phyloP scores from a whole-genome alignment of 2,329 filamentous ascomycete genomes.

The Sporothrix globosa region DNA sequence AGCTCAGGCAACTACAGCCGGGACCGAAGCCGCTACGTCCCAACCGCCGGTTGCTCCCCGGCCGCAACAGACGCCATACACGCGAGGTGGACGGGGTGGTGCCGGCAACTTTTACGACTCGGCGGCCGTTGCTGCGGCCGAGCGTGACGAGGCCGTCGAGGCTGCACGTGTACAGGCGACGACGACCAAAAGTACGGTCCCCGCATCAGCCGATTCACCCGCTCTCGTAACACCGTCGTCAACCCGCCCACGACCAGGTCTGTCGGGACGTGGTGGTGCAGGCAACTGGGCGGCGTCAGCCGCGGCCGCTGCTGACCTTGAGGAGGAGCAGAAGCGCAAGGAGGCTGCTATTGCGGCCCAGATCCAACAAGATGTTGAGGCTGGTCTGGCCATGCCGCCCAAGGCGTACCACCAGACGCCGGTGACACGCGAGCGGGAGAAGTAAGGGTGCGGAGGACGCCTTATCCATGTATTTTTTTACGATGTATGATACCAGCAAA shows the following conservation, averaged over 20 bases:
- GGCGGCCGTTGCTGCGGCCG: constrained; percentile 42
- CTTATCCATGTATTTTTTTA: background rate
- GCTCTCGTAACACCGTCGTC: background rate
- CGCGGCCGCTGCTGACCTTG: constrained; percentile 39
- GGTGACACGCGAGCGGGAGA: constrained; percentile 28
- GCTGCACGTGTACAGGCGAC: constrained; percentile 39
- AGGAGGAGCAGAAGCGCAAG: constrained; percentile 42
- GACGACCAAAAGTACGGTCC: background rate
- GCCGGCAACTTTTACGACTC: constrained; percentile 62
- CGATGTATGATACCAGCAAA: constrained; percentile 25
- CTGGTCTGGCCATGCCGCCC: constrained; percentile 52
- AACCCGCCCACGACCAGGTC: constrained; percentile 37
- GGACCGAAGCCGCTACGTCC: background rate
- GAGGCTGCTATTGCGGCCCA: constrained; percentile 49
- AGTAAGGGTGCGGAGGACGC: background rate
- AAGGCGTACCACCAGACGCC: constrained; percentile 46
- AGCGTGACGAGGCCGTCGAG: constrained; percentile 45
- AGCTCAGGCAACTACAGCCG: constrained; percentile 42
- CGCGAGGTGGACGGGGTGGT: constrained; percentile 60
- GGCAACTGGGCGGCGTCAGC: constrained; percentile 54
- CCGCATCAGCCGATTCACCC: constrained; percentile 41
- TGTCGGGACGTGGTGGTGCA: constrained; percentile 59
- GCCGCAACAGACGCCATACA: constrained; percentile 42
- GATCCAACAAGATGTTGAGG: constrained; percentile 53
- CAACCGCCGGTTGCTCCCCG: constrained; percentile 33